Base-by-base conservation (phyloP, 495 filamentous ascomycete genomes). In the Aspergillus saccharolyticus region DNA sequence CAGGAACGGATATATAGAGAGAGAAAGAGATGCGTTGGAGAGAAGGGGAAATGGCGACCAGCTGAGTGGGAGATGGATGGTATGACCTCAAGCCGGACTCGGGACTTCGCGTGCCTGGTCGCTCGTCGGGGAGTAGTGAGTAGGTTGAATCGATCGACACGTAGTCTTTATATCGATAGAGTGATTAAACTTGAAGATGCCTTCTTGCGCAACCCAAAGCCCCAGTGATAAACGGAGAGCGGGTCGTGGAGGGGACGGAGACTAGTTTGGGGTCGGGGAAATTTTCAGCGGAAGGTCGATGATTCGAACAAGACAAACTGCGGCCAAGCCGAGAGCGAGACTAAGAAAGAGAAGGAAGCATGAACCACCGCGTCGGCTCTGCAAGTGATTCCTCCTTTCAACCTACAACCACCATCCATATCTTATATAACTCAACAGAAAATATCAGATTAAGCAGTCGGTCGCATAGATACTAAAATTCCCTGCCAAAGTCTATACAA, bases 211-310 rank as follows among this genome's bases (percentile, higher is more conserved):
- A 52, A 12, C 24, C 25, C 16, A 44, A 47, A 15, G 21, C 22
- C 46, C 17, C 16, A 17, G 30, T 28, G 25, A 4, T 5, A 42
- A 28, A 28, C 9, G 25, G 25, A 45, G 22, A 10, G 46, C 51
- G 17, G 56, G 20, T 22, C 25, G 44, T 25, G 59, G 51, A 45
- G 39, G 24, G 53, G 45, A 56, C 53, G 55, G 54, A 58, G 25
- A 56, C 52, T 60, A 53, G 44, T 54, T 42, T 63, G 56, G 39
- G 44, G 25, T 22, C 58, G 50, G 66, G 70, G 70, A 74, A 74
- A 73, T 72, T 74, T 74, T 74, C 70, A 70, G 65, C 63, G 64
- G 60, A 55, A 60, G 61, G 14, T 39, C 6, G 33, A 39, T 39
- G 33, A 2, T 9, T 39, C 14, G 33, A 39, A 39, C 12, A 15